Evolutionary conservation across 495 filamentous ascomycete species (phyloP).

Genomic region (Neurospora sp.): DNA sequence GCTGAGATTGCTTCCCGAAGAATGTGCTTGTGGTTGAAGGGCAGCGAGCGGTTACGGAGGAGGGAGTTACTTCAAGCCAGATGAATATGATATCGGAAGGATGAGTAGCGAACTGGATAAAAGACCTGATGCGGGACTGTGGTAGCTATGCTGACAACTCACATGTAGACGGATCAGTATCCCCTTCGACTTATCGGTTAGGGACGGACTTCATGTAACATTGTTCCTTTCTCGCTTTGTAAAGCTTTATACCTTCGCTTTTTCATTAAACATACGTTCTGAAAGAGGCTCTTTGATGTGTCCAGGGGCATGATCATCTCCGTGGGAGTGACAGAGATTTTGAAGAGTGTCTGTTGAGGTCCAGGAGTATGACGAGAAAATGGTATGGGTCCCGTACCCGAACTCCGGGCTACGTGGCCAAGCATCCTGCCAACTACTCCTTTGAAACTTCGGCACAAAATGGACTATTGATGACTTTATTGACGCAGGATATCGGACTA

Average conservation of each 20-base stretch:
- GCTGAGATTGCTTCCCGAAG: background rate
- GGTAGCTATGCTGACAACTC: background rate
- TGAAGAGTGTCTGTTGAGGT: background rate
- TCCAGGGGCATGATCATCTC: background rate
- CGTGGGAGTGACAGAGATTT: background rate
- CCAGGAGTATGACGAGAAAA: background rate
- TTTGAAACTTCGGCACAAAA: background rate
- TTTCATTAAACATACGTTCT: background rate
- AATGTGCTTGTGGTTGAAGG: background rate
- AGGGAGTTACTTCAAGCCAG: background rate
- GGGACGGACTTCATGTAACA: background rate
- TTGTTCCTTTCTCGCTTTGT: background rate
- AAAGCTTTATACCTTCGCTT: background rate
- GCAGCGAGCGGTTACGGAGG: background rate
- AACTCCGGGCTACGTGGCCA: background rate
- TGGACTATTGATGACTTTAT: background rate
- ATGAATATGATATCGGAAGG: background rate
- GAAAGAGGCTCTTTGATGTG: background rate
- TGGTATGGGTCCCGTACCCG: background rate
- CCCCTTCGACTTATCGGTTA: background rate
- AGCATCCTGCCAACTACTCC: background rate
- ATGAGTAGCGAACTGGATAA: background rate
- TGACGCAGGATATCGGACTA: rapidly evolving
- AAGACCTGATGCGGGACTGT: too few species aligned
- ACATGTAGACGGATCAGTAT: background rate